Evolutionary conservation across 345 rosid species (phyloP), one percentile per base, ranked within the genome.

Genomic region (Fremontodendron californicum): DNA sequence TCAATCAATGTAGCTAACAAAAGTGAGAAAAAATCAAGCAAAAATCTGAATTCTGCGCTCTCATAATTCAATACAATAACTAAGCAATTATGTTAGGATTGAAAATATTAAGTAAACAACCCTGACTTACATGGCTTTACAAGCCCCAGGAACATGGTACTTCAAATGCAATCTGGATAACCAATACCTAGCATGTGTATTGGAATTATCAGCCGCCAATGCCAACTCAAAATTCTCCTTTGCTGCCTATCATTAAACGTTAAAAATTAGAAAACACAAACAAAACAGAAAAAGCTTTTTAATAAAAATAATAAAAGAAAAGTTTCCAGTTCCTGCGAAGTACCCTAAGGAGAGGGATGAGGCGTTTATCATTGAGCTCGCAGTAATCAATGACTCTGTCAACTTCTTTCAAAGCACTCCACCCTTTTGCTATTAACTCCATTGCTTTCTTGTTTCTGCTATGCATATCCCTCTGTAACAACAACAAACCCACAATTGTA

Each of bases 221-320:
- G 97, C 97, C 89, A 93, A 81, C 83, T 93, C 96, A 81, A 95
- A 93, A 81, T 90, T 95, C 81, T 93, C 96, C 81, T 95, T 95
- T 60, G 93, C 98, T 39, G 89, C 85, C 99, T 95, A 73, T 65
- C 71, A 73, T 42, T 62, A 63, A 74, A 70, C 29, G 8, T 64
- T 31, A 29, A 49, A 27, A 62, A 75, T 78, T 27, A 80, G 57
- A 39, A 49, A 61, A 18, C 25, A 42, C 25, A 70, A 66, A 29
- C 13, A 19, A 23, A 78, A 12, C 0, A 46, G 19, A 48, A 66
- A 31, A 11, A 1, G 5, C 3, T 21, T 49, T 21, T 42, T 10
- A 12, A 21, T 66, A 11, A 39, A 42, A 12, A 23, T 5, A 2
- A 2, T 25, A 69, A 15, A 2, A 57, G 4, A 25, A 67, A 45